Evolutionary conservation across 108 stramenopile genomes (phyloP), one percentile per base, ranked within the genome.

Genomic region (Skeletonema menzelii): DNA sequence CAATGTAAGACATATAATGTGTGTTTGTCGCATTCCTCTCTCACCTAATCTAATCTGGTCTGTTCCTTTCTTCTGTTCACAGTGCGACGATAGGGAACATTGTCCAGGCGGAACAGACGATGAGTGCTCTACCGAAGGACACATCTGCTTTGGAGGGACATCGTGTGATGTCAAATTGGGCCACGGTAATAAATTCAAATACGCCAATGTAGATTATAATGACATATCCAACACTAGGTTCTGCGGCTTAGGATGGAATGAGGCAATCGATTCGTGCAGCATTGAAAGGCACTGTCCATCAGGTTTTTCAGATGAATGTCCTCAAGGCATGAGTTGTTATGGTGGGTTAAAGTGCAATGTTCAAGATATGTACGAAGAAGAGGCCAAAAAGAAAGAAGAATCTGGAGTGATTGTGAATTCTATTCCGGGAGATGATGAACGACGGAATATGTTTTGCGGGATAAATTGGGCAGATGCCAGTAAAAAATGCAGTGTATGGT

Each of bases 141-240:
- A 70, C 44, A 70, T 70, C 24, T 77, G 76, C 32, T 77, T 70
- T 17, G 76, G 76, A 15, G 76, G 76, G 17, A 77, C 76, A 57
- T 27, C 42, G 15, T 77, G 76, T 14, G 69, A 77, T 49, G n/a
- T n/a, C 20, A 58, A 53, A 12, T 15, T 27, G 32, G 76, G 76
- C 1, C 69, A 77, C 27, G 76, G 76, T 1, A 67, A 58, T 40
- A 59, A 59, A 59, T 77, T 70, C 46, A 56, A 42, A 14, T 69
- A 34, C 59, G 76, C 76, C 1, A 65, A 70, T 60, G 63, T 70
- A 26, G 63, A 63, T 1, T 77, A 77, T 77, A 32, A 66, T 5
- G 76, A 77, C 38, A 60, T 59, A 22, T 42, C 59, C 20, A 70
- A 70, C 26, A 70, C 70, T 17, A 32, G 59, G 19, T 70, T 70